Evolutionary conservation across 139 green algal species (phyloP), one percentile per base, ranked within the genome.

Genomic region (Dunaliella primolecta): DNA sequence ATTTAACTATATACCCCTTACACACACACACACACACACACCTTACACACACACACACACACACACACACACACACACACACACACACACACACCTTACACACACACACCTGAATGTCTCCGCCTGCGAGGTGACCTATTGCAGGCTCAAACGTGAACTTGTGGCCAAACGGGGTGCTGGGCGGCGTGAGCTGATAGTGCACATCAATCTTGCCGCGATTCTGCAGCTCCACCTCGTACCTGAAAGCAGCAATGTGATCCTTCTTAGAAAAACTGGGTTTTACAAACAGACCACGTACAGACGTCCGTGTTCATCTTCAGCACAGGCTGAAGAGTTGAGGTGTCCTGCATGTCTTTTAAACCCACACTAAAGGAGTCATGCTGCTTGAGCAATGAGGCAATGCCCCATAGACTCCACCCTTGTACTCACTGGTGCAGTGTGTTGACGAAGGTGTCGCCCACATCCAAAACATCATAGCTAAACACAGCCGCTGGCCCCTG

Each of bases 391-490:
- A n/a, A n/a, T n/a, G n/a, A n/a, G n/a, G n/a, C n/a, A n/a, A n/a
- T n/a, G n/a, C n/a, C n/a, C n/a, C n/a, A n/a, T n/a, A n/a, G n/a
- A n/a, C n/a, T n/a, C n/a, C n/a, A n/a, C n/a, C n/a, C n/a, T n/a
- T n/a, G n/a, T n/a, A 71, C 80, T 83, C 38, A 89, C 83, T 91
- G 88, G 88, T 97, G 93, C 85, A 93, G 84, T 11, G 90, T 95
- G 87, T 95, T 93, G 57, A 94, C 87, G 85, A 92, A 97, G 0
- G 89, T 91, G 64, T 96, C 91, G 36, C 94, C 94, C n/a, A 98
- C 88, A 81, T 98, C 94, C 75, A 97, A 87, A 23, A 91, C 64
- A 77, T 95, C 93, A 83, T 95, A 97, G 31, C 83, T 89, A 86
- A 98, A 96, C 25, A 95, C 84, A 7, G 90, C 91, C 2, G 91